Conservation (phyloP, 2,329 filamentous ascomycete species). For the Colletotrichum melonis region DNA sequence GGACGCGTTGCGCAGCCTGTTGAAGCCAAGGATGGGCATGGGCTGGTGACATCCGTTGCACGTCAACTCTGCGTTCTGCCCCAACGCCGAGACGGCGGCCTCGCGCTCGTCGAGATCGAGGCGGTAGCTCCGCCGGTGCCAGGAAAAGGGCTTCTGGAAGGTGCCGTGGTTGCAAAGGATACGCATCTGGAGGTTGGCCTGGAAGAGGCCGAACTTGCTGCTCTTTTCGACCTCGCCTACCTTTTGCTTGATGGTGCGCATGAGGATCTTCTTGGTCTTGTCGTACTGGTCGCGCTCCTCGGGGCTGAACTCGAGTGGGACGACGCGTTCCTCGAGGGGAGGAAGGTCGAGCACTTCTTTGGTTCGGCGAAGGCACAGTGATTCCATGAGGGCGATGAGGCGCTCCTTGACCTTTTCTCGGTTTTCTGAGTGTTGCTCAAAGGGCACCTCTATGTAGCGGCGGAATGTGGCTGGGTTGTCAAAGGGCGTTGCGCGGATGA, state of each 20-base stretch:
- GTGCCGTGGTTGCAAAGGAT: conserved; percentile 64
- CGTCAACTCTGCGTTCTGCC: conserved; percentile 39
- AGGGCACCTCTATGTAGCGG: conserved; percentile 55
- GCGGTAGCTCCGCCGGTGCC: conserved; percentile 44
- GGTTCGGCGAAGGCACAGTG: conserved; percentile 54
- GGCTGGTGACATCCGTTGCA: conserved; percentile 48
- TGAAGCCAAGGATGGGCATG: conserved; percentile 43
- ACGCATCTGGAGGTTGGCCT: conserved; percentile 56
- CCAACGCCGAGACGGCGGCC: conserved; percentile 38
- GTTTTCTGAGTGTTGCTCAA: conserved; percentile 41
- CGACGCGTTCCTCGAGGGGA: conserved; percentile 36
- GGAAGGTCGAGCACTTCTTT: conserved; percentile 54
- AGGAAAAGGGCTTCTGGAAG: conserved; percentile 56
- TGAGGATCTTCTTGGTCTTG: conserved; percentile 49
- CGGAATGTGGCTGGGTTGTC: conserved; percentile 53
- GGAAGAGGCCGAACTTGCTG: conserved; percentile 56
- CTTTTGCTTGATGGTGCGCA: conserved; percentile 50
- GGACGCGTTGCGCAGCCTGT: conserved; percentile 35
- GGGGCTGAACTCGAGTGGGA: conserved; percentile 45
- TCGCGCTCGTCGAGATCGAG: conserved; percentile 46
- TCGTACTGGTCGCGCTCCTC: conserved; percentile 47
- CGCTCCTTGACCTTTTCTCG: conserved; percentile 40
- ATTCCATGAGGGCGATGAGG: conserved; percentile 48
- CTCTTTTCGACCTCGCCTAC: conserved; percentile 47
- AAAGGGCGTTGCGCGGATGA: conserved; percentile 57